Evolutionary conservation across 2,329 filamentous ascomycete genomes (phyloP), one percentile per base, ranked within the genome.

Genomic region (Aspergillus arachidicola): DNA sequence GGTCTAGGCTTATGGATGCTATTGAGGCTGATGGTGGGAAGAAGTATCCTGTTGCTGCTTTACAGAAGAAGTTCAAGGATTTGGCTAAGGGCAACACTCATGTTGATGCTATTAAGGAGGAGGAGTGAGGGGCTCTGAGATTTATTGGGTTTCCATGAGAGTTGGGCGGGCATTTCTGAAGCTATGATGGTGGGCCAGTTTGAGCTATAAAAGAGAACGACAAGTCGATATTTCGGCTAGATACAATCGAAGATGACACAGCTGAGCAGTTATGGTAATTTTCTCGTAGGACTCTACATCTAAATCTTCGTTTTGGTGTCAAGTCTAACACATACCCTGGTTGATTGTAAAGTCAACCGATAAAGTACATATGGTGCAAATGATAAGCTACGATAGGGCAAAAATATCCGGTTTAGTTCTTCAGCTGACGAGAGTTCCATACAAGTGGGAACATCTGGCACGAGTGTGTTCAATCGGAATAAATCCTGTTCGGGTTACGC

Each of bases 51-150:
- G 60, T 68, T 10, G 64, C 72, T 21, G 70, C 73, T 9, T 62
- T 81, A 28, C 73, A 76, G 70, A 76, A 79, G 64, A 76, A 78
- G 66, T 79, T 76, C 66, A 80, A 79, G 72, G 77, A 80, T 66
- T 57, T 80, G 43, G 73, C 71, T 67, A 70, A 74, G 63, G 72
- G 68, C 56, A 23, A 32, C 19, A 32, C 5, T 12, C 28, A 32
- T 21, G 16, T 11, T 21, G 48, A 32, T 21, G 1, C 11, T 30
- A 9, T n/a, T 1, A 51, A 51, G 10, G 48, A 51, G 6, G 46
- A 28, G 19, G 48, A 51, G 19, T 51, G 9, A 51, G 48, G 5
- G 16, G 10, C 30, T 34, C 9, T 32, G 10, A 11, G 10, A 3
- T 41, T 32, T 21, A 19, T 6, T 51, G 19, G 19, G 6, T 11